Conservation (phyloP, 2,329 filamentous ascomycete genomes). For the Colletotrichum plurivorum region DNA sequence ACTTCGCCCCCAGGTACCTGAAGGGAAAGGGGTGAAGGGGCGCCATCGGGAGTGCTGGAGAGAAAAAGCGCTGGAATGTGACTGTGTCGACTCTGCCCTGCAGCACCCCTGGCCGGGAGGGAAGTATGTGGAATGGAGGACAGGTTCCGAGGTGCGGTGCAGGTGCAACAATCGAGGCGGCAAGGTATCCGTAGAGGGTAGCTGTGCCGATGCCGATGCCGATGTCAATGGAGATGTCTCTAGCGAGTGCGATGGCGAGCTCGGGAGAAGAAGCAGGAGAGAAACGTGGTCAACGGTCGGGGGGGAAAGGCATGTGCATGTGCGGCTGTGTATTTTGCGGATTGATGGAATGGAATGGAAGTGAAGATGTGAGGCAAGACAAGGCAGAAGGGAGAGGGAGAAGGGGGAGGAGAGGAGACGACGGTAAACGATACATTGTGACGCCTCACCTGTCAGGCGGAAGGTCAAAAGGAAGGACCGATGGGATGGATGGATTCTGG, state of each 20-base stretch:
- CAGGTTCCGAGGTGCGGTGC: slow-evolving; percentile 5
- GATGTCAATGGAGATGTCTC: background rate
- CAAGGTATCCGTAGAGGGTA: background rate
- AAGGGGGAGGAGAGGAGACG: background rate
- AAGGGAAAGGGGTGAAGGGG: too few species aligned
- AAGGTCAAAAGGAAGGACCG: background rate
- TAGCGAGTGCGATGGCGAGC: too few species aligned
- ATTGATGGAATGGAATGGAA: background rate
- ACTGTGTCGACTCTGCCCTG: background rate
- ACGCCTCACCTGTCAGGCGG: background rate
- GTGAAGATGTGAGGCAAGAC: slow-evolving; percentile 3
- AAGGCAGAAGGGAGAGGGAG: slow-evolving; percentile 14
- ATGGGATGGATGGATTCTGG: background rate
- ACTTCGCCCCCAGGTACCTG: slow-evolving; percentile 1
- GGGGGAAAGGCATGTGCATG: slow-evolving; percentile 2
- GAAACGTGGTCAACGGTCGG: slow-evolving; percentile 32
- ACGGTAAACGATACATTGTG: background rate
- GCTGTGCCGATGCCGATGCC: slow-evolving; percentile 1
- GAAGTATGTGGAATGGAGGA: slow-evolving; percentile 10
- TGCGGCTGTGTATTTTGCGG: background rate
- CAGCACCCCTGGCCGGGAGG: background rate
- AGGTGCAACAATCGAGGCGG: too few species aligned
- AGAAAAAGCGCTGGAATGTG: background rate
- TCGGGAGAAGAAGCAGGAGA: background rate
- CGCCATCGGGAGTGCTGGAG: background rate